phyloP scores from a whole-genome alignment of 1,139 yeast species.

The Yamadazyma epiphylla region DNA sequence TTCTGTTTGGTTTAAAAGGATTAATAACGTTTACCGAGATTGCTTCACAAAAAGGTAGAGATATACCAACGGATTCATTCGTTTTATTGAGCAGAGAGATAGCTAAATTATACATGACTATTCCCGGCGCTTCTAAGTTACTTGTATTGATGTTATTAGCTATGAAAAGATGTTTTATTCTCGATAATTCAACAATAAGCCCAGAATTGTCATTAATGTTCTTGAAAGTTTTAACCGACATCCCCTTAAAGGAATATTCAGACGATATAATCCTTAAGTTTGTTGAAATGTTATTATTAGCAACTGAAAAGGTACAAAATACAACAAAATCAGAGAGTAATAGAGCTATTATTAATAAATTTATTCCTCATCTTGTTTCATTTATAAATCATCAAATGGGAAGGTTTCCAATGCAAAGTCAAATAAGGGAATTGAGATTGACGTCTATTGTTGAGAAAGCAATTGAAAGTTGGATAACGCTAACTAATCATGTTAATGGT shows the following conservation, averaged over 20 bases:
- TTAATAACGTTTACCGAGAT: constrained; percentile 18
- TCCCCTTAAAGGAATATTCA: constrained; percentile 8
- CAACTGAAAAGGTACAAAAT: constrained; percentile 1
- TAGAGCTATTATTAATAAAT: background rate
- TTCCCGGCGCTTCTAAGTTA: constrained; percentile 17
- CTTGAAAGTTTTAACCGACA: constrained; percentile 3
- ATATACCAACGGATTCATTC: constrained; percentile 21
- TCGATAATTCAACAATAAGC: constrained; percentile 2
- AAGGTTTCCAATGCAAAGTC: constrained; percentile 27
- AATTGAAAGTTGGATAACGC: constrained; percentile 27
- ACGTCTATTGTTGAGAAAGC: constrained; percentile 23
- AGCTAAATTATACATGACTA: constrained; percentile 8
- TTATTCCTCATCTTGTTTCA: constrained; percentile 6
- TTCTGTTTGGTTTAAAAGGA: constrained; percentile 22
- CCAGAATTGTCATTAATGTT: constrained; percentile 5
- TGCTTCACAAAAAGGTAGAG: constrained; percentile 5
- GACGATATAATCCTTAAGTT: constrained; percentile 10
- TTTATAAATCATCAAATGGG: constrained; percentile 30
- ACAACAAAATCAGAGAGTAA: background rate
- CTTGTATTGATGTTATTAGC: constrained; percentile 12
- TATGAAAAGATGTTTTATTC: constrained; percentile 6
- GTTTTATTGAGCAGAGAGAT: constrained; percentile 13
- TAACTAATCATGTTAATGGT: constrained; percentile 15
- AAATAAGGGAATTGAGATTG: constrained; percentile 19
- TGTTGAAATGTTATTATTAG: constrained; percentile 6